Base-by-base conservation (phyloP, 1,139 yeast species). In the Wickerhamomyces sp. region DNA sequence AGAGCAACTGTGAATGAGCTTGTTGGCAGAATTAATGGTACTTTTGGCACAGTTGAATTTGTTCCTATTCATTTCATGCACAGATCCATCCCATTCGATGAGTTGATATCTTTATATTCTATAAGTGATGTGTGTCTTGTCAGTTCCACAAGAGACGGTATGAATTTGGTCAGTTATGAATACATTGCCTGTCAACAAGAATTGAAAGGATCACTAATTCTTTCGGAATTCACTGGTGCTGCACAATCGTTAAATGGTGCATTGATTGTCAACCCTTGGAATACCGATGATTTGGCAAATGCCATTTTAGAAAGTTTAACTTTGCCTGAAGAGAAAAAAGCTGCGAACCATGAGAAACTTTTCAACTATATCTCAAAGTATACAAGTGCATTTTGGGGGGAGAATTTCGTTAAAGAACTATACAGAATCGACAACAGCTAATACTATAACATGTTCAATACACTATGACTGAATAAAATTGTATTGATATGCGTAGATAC, bases 221-320 rank as follows among this genome's bases (percentile, higher is more conserved):
- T 92, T 45, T 82, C 95, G 35, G 99, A 92, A 63, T 92, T 92
- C 66, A 95, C 98, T 0, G 99, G 99, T 35, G 98, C 98, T n/a
- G 97, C 98, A 1, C 99, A 92, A 64, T 83, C 95, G 1, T 69
- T 92, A 47, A 92, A 92, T 58, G 98, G 99, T 20, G 89, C 96
- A 1, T 63, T 92, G 18, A 81, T 92, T 45, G 96, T 92, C 25
- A 92, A 92, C 58, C 99, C 99, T 3, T 92, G 99, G 99, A 92
- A 90, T 61, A 90, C 92, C 15, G 98, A 94, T 53, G 98, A 94
- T 53, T 65, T 92, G 56, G 79, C 95, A 27, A 85, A 78, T 36
- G 84, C 97, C 2, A 84, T 92, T 42, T 74, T 82, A 55, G 97
- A 90, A 59, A 83, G 96, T 31, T 72, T 92, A 54, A 88, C 96